Base-by-base conservation (phyloP, 768 basidiomycete genomes). In the Xanthoconium purpureum region DNA sequence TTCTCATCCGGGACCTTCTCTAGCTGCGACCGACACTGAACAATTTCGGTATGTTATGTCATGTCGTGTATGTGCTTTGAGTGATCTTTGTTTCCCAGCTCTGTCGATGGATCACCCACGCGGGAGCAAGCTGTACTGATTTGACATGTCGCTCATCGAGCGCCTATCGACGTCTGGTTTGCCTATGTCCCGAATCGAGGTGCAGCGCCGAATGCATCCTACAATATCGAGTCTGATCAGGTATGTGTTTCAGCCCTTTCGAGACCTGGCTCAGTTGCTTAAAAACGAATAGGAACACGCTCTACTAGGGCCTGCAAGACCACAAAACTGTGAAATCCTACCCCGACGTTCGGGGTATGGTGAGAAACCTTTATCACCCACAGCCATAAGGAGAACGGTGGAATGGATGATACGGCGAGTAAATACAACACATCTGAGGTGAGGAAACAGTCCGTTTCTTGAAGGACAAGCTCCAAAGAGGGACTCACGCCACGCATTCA, bases 131-230 rank as follows among this genome's bases (percentile, higher is more conserved):
- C 62, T 89, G 6, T 89, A 78, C 71, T 81, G 77, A 42, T 87
- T 89, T 59, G 87, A 89, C 59, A 80, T 81, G 74, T 88, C 86
- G 1, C 74, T 90, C 1, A 89, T 91, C 85, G 89, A 91, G 60
- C 80, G 89, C 14, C 73, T 91, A 9, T 78, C 87, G 0, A 65
- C 61, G 6, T 75, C 75, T 24, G 82, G 84, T 10, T 65, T 88
- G 32, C 69, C 77, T 0, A 89, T 91, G 88, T 85, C 87, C 2
- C 79, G 78, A 36, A 83, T 91, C 13, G 77, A 86, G 61, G 80
- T 88, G 0, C 89, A 91, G 65, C 74, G 89, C 1, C 78, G 90
- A 15, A 91, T 91, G 90, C 76, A 86, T 6, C 89, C 89, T 0
- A 62, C 68, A 5, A 89, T 91, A 42, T 84, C 88, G 1, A 75